Evolutionary conservation across 495 filamentous ascomycete species (phyloP).

Genomic region (Aspergillus sclerotioniger): DNA sequence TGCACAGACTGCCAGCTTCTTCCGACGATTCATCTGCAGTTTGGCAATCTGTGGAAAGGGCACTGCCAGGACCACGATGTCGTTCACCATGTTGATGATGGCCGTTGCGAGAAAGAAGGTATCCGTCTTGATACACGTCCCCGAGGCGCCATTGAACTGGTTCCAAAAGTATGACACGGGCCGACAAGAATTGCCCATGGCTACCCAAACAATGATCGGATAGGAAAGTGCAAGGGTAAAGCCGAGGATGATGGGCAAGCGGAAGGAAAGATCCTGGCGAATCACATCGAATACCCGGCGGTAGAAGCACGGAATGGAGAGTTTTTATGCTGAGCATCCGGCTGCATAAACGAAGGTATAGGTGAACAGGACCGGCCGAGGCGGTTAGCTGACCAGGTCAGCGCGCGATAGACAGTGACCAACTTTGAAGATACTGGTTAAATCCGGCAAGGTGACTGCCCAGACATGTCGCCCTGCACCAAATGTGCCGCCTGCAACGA

Average conservation of each 20-base stretch:
- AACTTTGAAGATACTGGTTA: conserved; percentile 20
- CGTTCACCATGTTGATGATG: conserved; percentile 38
- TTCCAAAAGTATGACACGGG: conserved; percentile 34
- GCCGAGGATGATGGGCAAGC: background rate
- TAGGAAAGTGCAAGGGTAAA: conserved; percentile 19
- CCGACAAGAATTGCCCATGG: conserved; percentile 22
- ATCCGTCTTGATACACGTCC: conserved; percentile 29
- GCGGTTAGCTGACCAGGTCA: background rate
- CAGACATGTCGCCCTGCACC: conserved; percentile 33
- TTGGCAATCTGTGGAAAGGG: conserved; percentile 21
- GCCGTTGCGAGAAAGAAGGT: conserved; percentile 29
- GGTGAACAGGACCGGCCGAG: conserved; percentile 26
- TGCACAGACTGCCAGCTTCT: background rate
- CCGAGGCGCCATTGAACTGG: conserved; percentile 21
- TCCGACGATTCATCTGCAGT: background rate
- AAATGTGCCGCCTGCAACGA: conserved; percentile 21
- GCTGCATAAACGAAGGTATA: conserved; percentile 35
- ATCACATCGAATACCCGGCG: conserved; percentile 30
- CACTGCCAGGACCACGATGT: conserved; percentile 41
- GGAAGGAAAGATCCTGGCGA: conserved; percentile 12
- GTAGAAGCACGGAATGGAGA: conserved; percentile 39
- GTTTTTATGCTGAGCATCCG: conserved; percentile 29
- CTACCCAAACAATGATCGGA: conserved; percentile 22
- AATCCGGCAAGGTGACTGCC: conserved; percentile 20
- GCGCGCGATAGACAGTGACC: background rate